phyloP scores from a whole-genome alignment of 805 yeast species.

The Teunomyces lycoperdinae region DNA sequence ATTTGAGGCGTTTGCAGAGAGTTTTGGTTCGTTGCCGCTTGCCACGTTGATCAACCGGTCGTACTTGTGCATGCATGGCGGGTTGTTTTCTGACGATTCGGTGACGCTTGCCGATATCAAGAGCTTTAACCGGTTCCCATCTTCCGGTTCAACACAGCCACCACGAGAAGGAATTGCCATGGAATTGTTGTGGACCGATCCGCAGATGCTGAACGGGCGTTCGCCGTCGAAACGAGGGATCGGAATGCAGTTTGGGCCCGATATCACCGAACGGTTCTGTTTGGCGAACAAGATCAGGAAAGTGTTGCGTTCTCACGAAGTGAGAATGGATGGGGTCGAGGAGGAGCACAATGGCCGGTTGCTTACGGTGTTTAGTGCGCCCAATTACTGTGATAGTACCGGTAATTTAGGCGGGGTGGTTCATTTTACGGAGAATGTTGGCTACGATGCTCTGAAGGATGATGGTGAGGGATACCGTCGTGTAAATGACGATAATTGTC shows the following conservation, averaged over 20 bases:
- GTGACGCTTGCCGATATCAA: conserved; percentile 74
- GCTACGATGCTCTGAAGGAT: conserved; percentile 45
- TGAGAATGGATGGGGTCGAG: conserved; percentile 86
- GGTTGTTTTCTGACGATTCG: conserved; percentile 76
- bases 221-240: conserved; percentile 91
- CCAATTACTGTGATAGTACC: conserved; percentile 91
- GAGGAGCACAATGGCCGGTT: conserved; percentile 82
- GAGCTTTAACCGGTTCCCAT: conserved; percentile 61
- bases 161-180: conserved; percentile 89
- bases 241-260: conserved; percentile 97
- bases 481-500: conserved; percentile 37
- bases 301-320: conserved; percentile 92
- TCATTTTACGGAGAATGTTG: conserved; percentile 53
- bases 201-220: conserved; percentile 75
- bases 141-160: conserved; percentile 62
- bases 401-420: conserved; percentile 91
- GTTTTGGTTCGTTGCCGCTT: conserved; percentile 82
- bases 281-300: conserved; percentile 68
- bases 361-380: conserved; percentile 96
- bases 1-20: conserved; percentile 79
- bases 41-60: conserved; percentile 76
- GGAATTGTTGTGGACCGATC: conserved; percentile 98
- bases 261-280: conserved; percentile 79
- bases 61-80: conserved; percentile 93
- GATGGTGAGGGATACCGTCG: conserved; percentile 41